phyloP scores from a whole-genome alignment of 768 basidiomycete genomes.

The Lepiota brunneoincarnata region DNA sequence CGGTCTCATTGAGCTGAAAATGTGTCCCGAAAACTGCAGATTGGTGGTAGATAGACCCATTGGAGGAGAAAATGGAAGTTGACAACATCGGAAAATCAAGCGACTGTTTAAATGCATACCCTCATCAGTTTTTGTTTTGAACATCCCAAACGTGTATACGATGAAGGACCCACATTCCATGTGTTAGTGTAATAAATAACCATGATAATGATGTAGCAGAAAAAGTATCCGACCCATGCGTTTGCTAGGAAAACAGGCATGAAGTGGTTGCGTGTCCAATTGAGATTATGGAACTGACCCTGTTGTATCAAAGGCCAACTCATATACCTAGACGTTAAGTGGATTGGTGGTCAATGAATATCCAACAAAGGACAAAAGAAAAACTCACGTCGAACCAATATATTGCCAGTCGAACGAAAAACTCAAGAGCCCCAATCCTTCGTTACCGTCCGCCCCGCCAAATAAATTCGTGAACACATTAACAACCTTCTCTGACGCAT shows the following conservation, averaged over 20 bases:
- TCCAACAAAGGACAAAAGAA: not conserved
- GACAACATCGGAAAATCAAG: constrained; percentile 58
- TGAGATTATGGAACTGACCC: constrained; percentile 28
- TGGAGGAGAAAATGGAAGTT: constrained; percentile 50
- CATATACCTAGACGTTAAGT: constrained; percentile 34
- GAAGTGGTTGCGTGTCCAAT: not conserved
- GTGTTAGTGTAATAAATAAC: constrained; percentile 61
- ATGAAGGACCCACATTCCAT: constrained; percentile 45
- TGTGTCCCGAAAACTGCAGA: constrained; percentile 48
- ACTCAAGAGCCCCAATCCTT: constrained; percentile 60
- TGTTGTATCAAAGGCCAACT: constrained; percentile 55
- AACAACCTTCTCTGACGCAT: constrained; percentile 36
- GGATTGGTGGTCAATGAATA: constrained; percentile 4
- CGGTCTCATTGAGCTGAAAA: constrained; percentile 53
- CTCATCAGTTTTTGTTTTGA: not conserved
- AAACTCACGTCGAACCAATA: constrained; percentile 42
- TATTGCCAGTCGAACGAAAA: constrained; percentile 72
- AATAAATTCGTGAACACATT: constrained; percentile 61
- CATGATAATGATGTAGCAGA: constrained; percentile 53
- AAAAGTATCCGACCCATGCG: constrained; percentile 49
- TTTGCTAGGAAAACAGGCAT: constrained; percentile 35
- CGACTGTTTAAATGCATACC: constrained; percentile 30
- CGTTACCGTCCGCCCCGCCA: constrained; percentile 65
- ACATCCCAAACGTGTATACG: not conserved
- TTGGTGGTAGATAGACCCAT: constrained; percentile 56